Conservation (phyloP, 805 yeast genomes). For the Saccharomycopsis lassenensis region DNA sequence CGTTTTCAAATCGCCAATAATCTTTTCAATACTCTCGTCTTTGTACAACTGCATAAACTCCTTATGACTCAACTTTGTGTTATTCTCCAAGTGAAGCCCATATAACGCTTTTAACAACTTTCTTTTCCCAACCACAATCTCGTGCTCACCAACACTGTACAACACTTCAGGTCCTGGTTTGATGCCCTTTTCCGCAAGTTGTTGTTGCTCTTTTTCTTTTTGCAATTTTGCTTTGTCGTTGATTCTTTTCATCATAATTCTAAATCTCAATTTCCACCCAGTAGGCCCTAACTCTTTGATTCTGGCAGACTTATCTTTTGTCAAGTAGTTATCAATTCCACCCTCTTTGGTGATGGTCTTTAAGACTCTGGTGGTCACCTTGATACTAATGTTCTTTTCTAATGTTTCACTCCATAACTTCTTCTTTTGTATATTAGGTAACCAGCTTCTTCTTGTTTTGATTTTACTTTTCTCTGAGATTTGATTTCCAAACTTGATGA, state of each 20-base stretch:
- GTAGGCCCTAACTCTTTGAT: conserved; percentile 83
- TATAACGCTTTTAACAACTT: conserved; percentile 45
- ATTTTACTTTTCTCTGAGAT: conserved; percentile 67
- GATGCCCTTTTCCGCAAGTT: conserved; percentile 26
- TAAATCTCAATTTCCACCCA: conserved; percentile 86
- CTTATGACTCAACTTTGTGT: conserved; percentile 34
- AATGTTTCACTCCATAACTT: conserved; percentile 79
- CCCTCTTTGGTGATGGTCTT: conserved; percentile 88
- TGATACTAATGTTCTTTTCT: conserved; percentile 41
- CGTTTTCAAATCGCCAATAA: conserved; percentile 38
- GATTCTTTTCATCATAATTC: conserved; percentile 41
- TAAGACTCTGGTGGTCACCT: conserved; percentile 69
- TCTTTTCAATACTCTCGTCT: conserved; percentile 34
- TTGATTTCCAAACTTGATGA: conserved; percentile 63
- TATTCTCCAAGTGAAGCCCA: conserved; percentile 34
- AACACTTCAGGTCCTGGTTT: conserved; percentile 34
- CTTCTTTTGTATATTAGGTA: conserved; percentile 70
- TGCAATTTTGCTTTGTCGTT: conserved; percentile 30
- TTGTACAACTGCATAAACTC: conserved; percentile 37
- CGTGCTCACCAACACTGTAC: conserved; percentile 34
- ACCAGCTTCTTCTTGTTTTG: conserved; percentile 62
- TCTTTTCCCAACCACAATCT: conserved; percentile 55
- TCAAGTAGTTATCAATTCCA: conserved; percentile 81
- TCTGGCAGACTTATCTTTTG: conserved; percentile 82
- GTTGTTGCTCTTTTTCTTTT: too few species aligned